Base-by-base conservation (phyloP, 1,284 basidiomycete genomes). In the Cryptococcus neoformans region DNA sequence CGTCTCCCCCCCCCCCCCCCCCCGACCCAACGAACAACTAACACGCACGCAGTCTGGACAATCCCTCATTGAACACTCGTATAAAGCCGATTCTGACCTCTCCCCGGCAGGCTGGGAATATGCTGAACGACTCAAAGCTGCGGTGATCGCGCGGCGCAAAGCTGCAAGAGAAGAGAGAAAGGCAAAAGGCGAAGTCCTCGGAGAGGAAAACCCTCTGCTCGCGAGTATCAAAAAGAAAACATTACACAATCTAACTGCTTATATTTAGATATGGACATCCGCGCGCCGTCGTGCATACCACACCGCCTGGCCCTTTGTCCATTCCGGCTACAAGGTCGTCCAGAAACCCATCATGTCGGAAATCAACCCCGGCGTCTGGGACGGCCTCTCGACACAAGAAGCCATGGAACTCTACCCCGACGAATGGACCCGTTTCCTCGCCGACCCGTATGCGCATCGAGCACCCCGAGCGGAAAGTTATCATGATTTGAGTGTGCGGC, bases 251-350 rank as follows among this genome's bases (percentile, higher is more conserved):
- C 14, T 16, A 28, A n/a, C n/a, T n/a, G n/a, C n/a, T n/a, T n/a
- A n/a, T n/a, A n/a, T n/a, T n/a, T n/a, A 96, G 90, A 90, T 99
- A 39, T 99, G 96, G 96, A 96, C 94, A 0, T 97, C 93, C 1
- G 89, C 95, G 0, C 86, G 95, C 12, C 83, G 92, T 42, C 84
- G 96, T 49, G 91, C 94, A 5, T 88, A 95, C 66, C 93, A 97
- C 74, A 96, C 93, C 1, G 92, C 93, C 1, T 94, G 92, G 87
- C 95, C 95, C 0, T 96, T 99, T 78, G 82, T 92, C 51, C 83
- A 82, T 56, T 66, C 79, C 0, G 81, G 81, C 1, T 83, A 81
- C 72, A 92, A 92, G 71, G 90, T 99, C 17, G 84, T 92, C 46
- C 92, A 99, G 78, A 93, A 94, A 67, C 85, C 89, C 0, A 94